Conservation (phyloP, 2,329 filamentous ascomycete species). For the Cryphonectria naterciae region DNA sequence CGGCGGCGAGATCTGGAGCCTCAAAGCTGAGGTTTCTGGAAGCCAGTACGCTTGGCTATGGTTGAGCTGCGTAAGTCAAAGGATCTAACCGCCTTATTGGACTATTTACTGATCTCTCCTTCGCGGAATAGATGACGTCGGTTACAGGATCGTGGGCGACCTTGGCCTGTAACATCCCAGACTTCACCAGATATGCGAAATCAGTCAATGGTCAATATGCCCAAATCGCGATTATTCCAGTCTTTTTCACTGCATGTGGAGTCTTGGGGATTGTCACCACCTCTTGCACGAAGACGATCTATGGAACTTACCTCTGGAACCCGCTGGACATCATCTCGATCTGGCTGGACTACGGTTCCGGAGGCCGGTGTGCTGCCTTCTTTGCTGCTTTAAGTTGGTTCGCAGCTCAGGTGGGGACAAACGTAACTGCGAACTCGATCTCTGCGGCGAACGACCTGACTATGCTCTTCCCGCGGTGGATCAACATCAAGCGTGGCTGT, state of each 20-base stretch:
- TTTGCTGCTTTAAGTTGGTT: constrained; percentile 57
- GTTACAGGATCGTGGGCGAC: constrained; percentile 49
- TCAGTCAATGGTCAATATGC: constrained; percentile 43
- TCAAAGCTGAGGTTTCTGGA: constrained; percentile 41
- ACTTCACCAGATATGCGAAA: constrained; percentile 54
- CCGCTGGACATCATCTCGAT: constrained; percentile 50
- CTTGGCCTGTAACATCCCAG: constrained; percentile 54
- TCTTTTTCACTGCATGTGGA: constrained; percentile 53
- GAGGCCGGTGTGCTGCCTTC: constrained; percentile 47
- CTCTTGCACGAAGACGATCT: constrained; percentile 56
- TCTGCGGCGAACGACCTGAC: constrained; percentile 60
- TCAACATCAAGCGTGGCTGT: constrained; percentile 62
- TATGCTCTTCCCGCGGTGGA: constrained; percentile 54
- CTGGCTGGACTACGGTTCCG: constrained; percentile 49
- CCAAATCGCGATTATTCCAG: constrained; percentile 50
- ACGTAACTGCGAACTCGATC: constrained; percentile 60
- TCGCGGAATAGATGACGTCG: constrained; percentile 38
- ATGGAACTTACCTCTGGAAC: constrained; percentile 56
- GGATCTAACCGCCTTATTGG: background rate
- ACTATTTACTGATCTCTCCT: background rate
- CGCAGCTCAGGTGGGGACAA: constrained; percentile 59
- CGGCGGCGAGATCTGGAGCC: constrained; percentile 46
- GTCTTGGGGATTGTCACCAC: constrained; percentile 62
- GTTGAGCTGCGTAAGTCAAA: constrained; percentile 37
- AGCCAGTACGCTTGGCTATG: constrained; percentile 57